Percentiles rank a stretch among this genome's conserved stretches.
phyloP scores from a whole-genome alignment of 176 grass and related monocot genomes.

The Oryza rufipogon region DNA sequence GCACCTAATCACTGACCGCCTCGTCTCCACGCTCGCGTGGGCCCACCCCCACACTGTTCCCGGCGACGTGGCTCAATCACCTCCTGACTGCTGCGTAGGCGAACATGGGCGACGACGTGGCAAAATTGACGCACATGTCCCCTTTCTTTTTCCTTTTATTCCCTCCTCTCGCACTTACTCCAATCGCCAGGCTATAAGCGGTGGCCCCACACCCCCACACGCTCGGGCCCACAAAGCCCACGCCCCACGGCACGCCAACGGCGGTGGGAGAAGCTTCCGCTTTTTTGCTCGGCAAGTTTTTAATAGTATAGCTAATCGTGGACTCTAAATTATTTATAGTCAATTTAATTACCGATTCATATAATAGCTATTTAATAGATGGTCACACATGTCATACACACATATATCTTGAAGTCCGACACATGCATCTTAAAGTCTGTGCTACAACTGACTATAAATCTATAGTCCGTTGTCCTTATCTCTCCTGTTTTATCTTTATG shows the following conservation, averaged over 20 bases:
- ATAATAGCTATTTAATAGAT: no score
- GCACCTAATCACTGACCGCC: constrained; percentile 33
- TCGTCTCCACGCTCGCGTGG: background rate
- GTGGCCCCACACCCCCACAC: background rate
- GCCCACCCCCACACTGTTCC: background rate
- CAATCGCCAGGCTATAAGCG: background rate
- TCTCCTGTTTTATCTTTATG: no score
- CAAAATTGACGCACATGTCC: background rate
- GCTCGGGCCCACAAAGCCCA: background rate
- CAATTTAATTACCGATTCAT: no score
- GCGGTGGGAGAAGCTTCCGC: background rate
- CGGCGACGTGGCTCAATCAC: constrained; percentile 34
- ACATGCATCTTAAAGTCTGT: no score
- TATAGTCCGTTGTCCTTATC: no score
- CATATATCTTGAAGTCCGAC: no score
- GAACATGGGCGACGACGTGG: constrained; percentile 48
- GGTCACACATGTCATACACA: no score
- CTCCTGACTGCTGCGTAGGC: constrained; percentile 2
- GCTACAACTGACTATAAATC: no score
- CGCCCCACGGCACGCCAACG: background rate
- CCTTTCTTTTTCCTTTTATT: background rate
- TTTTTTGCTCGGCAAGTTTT: background rate
- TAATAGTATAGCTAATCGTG: no score
- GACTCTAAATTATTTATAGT: no score
- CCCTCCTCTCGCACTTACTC: background rate